Conservation (phyloP, 257 asterid species). For the Nicotiana undulata region DNA sequence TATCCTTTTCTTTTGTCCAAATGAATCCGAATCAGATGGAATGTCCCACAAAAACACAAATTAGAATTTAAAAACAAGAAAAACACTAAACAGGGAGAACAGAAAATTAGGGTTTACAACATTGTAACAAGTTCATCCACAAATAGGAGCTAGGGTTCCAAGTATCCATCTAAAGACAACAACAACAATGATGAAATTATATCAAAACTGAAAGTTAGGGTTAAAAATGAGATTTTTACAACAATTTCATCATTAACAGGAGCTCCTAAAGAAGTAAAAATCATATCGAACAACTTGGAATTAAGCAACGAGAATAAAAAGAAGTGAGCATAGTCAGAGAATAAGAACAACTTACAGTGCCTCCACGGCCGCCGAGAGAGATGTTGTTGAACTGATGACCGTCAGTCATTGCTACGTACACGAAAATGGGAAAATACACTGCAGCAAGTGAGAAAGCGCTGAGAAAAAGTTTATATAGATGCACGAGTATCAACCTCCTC, state of each 20-base stretch:
- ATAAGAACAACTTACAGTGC: conserved; percentile 49
- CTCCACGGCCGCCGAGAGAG: conserved; percentile 90
- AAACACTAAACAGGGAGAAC: not conserved
- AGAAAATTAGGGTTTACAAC: not conserved
- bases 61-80: not conserved
- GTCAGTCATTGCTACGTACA: conserved; percentile 49
- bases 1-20: not conserved
- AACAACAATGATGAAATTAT: not conserved
- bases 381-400: conserved; percentile 74
- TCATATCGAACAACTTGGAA: not conserved
- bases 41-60: not conserved
- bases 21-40: not conserved
- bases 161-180: not conserved
- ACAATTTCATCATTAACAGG: not conserved
- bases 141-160: not conserved
- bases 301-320: not conserved
- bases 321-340: not conserved
- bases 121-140: not conserved
- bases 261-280: not conserved
- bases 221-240: not conserved
- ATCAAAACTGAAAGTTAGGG: not conserved
- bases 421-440: conserved; percentile 17
- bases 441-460: not conserved
- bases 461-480: not conserved
- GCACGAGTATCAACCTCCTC: not conserved